Conservation (phyloP, 1,284 basidiomycete genomes). For the Tremellales sp. region DNA sequence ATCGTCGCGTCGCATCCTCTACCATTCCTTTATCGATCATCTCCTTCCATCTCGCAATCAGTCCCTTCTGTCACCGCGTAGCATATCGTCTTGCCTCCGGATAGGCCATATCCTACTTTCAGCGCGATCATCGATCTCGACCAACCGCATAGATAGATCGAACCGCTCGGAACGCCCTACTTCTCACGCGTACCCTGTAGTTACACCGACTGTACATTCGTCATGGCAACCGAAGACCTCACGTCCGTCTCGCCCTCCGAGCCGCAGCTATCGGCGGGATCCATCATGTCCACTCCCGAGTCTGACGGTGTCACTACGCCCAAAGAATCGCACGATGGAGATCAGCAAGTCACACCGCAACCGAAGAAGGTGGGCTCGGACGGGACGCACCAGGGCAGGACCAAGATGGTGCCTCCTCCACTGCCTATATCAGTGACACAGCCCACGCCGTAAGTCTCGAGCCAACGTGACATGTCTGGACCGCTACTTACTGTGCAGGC, state of each 20-base stretch:
- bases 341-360: background rate
- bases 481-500: slow-evolving; percentile 3
- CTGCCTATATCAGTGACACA: slow-evolving; percentile 10
- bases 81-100: too few relatives aligned
- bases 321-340: background rate
- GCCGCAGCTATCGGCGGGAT: background rate
- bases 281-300: background rate
- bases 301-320: background rate
- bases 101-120: too few relatives aligned
- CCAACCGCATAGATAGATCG: too few relatives aligned
- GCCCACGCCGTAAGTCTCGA: slow-evolving; percentile 5
- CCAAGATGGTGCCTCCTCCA: slow-evolving; percentile 20
- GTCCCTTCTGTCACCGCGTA: too few relatives aligned
- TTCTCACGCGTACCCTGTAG: too few relatives aligned
- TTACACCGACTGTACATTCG: too few relatives aligned
- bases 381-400: slow-evolving; percentile 2
- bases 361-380: background rate
- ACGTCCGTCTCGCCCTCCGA: background rate
- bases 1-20: too few relatives aligned
- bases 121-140: too few relatives aligned
- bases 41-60: too few relatives aligned
- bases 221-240: background rate
- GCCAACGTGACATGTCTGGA: background rate
- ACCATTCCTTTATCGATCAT: too few relatives aligned
- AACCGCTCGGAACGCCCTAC: too few relatives aligned